Percentiles rank a stretch among this genome's conserved stretches.
These are phyloP conservation scores for Aspergillus ustus DNA, from an alignment of 2,329 filamentous ascomycete genomes.

Conservation along the genomic window DNA sequence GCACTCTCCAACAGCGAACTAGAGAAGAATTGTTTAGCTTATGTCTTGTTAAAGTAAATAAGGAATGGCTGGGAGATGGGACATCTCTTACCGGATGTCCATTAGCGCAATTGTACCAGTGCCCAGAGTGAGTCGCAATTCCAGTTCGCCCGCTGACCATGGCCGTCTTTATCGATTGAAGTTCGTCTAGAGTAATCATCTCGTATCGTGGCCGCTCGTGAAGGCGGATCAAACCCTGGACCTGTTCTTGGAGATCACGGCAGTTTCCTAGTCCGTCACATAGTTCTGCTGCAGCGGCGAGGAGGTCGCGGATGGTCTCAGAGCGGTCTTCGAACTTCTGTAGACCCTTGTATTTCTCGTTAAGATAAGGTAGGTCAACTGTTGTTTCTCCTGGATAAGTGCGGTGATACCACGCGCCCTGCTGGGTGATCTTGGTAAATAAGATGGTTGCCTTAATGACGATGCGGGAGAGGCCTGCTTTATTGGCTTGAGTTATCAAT, in stretches of 20 bases:
- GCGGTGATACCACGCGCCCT: neutral
- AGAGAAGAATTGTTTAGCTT: neutral
- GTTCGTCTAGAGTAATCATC: neutral
- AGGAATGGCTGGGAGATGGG: neutral
- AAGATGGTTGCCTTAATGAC: neutral
- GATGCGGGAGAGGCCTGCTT: conserved; percentile 3
- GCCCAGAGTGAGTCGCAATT: conserved; percentile 7
- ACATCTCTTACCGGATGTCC: conserved; percentile 7
- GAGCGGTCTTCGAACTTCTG: neutral
- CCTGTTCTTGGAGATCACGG: neutral
- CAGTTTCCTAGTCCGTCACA: conserved; percentile 3
- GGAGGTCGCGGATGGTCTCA: conserved; percentile 1
- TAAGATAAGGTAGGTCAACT: neutral
- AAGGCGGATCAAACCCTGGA: conserved; percentile 3
- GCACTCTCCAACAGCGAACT: conserved; percentile 13
- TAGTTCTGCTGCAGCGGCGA: neutral
- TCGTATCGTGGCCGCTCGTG: conserved; percentile 3
- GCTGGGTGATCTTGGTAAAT: conserved; percentile 1
- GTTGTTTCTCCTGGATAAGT: conserved; percentile 3
- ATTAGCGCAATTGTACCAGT: conserved; percentile 13
- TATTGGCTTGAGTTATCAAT: conserved; percentile 4
- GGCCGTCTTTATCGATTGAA: conserved; percentile 1
- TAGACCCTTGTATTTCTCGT: neutral
- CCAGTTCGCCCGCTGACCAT: conserved; percentile 2
- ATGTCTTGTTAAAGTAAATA: conserved; percentile 2